Conservation (phyloP, 768 basidiomycete species). For the Macrolepiota albuminosa region DNA sequence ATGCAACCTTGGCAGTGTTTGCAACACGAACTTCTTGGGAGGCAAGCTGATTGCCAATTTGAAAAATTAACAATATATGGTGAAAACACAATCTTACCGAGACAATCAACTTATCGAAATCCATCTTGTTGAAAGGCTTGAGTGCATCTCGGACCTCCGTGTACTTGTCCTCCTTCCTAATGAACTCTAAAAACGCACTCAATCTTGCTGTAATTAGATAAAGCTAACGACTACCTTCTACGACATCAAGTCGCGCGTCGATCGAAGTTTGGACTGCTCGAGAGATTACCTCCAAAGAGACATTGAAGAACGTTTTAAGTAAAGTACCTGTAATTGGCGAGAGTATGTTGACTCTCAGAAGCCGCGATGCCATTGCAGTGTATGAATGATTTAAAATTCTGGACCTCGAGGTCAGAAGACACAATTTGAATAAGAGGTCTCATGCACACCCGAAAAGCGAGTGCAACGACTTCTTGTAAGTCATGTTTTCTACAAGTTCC, state of each 20-base stretch:
- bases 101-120: slow-evolving; percentile 83
- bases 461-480: slow-evolving; percentile 60
- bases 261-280: slow-evolving; percentile 54
- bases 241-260: slow-evolving; percentile 80
- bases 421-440: not conserved
- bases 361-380: slow-evolving; percentile 86
- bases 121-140: slow-evolving; percentile 69
- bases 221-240: slow-evolving; percentile 53
- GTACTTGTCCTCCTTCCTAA: slow-evolving; percentile 72
- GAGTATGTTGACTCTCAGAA: slow-evolving; percentile 75
- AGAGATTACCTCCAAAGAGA: not conserved
- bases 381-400: slow-evolving; percentile 73
- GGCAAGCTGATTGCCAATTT: slow-evolving; percentile 45
- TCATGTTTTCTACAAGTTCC: slow-evolving; percentile 79
- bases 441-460: slow-evolving; percentile 71
- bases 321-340: slow-evolving; percentile 69
- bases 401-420: not conserved
- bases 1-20: slow-evolving; percentile 57
- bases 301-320: too few species aligned
- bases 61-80: not conserved
- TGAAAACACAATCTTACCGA: slow-evolving; percentile 35
- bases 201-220: not conserved
- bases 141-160: slow-evolving; percentile 64
- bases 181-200: slow-evolving; percentile 49
- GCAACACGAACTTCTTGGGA: slow-evolving; percentile 54